phyloP scores from a whole-genome alignment of 2,329 filamentous ascomycete species.

The Knufia petricola region DNA sequence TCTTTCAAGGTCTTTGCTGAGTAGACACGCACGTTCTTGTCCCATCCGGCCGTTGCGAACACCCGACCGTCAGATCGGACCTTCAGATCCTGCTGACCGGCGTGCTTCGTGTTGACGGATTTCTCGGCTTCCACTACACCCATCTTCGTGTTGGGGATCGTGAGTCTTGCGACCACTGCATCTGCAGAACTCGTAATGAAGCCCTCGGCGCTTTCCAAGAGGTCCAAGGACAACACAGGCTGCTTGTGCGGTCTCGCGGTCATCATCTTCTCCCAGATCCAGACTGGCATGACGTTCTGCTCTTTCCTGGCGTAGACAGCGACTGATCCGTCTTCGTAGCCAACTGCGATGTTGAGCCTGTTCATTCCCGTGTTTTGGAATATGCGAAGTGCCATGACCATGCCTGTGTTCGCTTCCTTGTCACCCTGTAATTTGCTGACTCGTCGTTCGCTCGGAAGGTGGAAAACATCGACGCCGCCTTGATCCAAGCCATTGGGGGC shows the following conservation, averaged over 20 bases:
- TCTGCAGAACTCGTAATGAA: constrained; percentile 81
- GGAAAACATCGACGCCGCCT: constrained; percentile 74
- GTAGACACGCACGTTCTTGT: constrained; percentile 72
- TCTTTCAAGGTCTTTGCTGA: constrained; percentile 71
- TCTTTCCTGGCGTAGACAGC: constrained; percentile 44
- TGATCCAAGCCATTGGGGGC: constrained; percentile 69
- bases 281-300: constrained; percentile 16
- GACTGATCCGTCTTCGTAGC: constrained; percentile 76
- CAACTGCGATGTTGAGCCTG: constrained; percentile 48
- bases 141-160: constrained; percentile 35
- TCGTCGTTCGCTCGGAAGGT: constrained; percentile 65
- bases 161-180: constrained; percentile 66
- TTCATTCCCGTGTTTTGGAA: constrained; percentile 36
- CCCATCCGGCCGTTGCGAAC: constrained; percentile 89
- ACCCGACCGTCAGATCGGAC: constrained; percentile 73
- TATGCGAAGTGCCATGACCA: constrained; percentile 77
- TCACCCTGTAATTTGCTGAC: constrained; percentile 48
- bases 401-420: constrained; percentile 43
- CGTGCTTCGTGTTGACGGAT: constrained; percentile 67
- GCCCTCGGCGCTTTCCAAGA: constrained; percentile 40
- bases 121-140: constrained; percentile 44
- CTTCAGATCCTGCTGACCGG: constrained; percentile 73
- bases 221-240: constrained; percentile 66
- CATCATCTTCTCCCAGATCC: constrained; percentile 51
- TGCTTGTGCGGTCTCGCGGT: constrained; percentile 61